These are phyloP conservation scores for Anthoceros angustus DNA, from an alignment of 225 moss, liverwort and hornwort genomes.

Conservation along the genomic window DNA sequence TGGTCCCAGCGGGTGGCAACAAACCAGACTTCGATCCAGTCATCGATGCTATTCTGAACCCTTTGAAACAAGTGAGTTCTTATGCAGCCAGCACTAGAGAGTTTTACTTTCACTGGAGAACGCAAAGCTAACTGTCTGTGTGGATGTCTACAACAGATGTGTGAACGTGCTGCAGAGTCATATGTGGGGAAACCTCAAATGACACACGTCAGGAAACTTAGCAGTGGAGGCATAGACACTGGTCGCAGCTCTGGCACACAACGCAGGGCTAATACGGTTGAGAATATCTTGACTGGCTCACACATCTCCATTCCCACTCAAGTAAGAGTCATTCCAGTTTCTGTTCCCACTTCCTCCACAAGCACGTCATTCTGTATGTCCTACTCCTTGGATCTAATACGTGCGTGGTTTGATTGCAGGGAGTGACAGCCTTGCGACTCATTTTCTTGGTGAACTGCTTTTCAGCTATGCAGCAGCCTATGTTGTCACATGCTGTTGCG, in stretches of 20 bases:
- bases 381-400: neutral
- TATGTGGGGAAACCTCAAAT: constrained; percentile 29
- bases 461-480: constrained; percentile 81
- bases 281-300: constrained; percentile 33
- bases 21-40: constrained; percentile 87
- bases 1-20: constrained; percentile 76
- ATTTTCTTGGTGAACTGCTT: constrained; percentile 89
- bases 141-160: constrained; percentile 26
- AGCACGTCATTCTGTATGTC: neutral
- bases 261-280: constrained; percentile 52
- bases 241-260: constrained; percentile 56
- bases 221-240: constrained; percentile 43
- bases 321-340: constrained; percentile 11
- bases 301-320: constrained; percentile 29
- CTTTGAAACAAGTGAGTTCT: constrained; percentile 47
- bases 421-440: constrained; percentile 47
- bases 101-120: constrained; percentile 3
- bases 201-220: constrained; percentile 44
- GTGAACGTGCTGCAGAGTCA: constrained; percentile 79
- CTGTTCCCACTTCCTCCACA: neutral
- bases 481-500: constrained; percentile 61
- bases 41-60: constrained; percentile 66
- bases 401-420: constrained; percentile 13
- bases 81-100: neutral
- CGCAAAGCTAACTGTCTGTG: neutral